Base-by-base conservation (phyloP, 495 filamentous ascomycete species). In the Hypoxylon rickii region DNA sequence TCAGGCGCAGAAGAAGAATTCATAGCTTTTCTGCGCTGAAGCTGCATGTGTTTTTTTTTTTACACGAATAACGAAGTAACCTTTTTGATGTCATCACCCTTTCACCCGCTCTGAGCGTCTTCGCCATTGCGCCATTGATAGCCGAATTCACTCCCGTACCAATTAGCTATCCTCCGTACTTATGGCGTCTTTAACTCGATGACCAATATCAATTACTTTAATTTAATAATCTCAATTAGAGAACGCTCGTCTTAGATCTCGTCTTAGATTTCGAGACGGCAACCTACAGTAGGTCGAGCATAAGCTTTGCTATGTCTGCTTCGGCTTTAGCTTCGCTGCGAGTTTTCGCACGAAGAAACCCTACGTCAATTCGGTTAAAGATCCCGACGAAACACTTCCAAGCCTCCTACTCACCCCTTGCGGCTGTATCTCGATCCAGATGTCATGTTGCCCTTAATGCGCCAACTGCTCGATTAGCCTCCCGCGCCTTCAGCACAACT, bases 401-500 rank as follows among this genome's bases (percentile, higher is more conserved):
- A 33, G 59, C 56, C 3, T 56, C 54, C 3, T 64, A 45, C 44
- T 64, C 60, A 42, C 62, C 63, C 1, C 15, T 21, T 6, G 17
- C 34, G 22, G 21, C 24, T n/a, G 11, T 43, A 37, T 18, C 52
- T 22, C 48, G 47, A 46, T 39, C 34, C 42, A 55, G 41, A 61
- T 58, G 43, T 51, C 42, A 26, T 24, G 39, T 50, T 37, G 7
- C 58, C 7, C 43, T 46, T 1, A 5, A 12, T 43, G 26, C 24
- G 7, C 38, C 50, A 5, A 48, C 38, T 39, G 43, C 50, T 22
- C 56, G 43, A 40, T 36, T 41, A 15, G 40, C 53, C 32, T 6
- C 37, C 16, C 63, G 66, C 3, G 32, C 63, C 42, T 69, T 69
- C 26, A 62, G 55, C 19, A 66, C 66, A 7, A 66, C 66, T 12